Evolutionary conservation across 441 rosid species (phyloP).

Genomic region (Manihot esculenta): DNA sequence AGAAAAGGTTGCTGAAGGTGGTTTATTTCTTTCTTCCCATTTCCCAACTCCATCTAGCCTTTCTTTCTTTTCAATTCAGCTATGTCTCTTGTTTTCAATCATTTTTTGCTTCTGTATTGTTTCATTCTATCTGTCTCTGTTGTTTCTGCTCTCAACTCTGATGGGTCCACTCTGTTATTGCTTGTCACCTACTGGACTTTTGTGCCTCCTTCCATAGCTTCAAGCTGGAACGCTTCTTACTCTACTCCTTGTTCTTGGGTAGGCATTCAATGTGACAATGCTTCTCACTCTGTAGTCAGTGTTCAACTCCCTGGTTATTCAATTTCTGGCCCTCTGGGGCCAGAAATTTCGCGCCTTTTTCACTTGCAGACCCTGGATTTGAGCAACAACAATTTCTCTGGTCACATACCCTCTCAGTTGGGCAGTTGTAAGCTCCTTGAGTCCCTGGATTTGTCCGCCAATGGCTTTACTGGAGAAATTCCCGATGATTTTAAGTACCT

Average conservation of each 20-base stretch:
- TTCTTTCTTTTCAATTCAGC: neutral
- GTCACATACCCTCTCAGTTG: conserved; percentile 44
- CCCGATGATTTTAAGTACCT: conserved; percentile 42
- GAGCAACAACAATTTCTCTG: conserved; percentile 46
- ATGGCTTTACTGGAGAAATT: conserved; percentile 48
- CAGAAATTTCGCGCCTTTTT: conserved; percentile 50
- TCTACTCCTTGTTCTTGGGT: conserved; percentile 66
- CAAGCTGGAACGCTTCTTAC: conserved; percentile 58
- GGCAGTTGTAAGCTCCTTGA: conserved; percentile 47
- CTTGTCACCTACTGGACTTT: conserved; percentile 44
- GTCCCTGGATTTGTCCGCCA: conserved; percentile 51
- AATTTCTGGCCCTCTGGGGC: conserved; percentile 58
- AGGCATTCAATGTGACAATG: conserved; percentile 51
- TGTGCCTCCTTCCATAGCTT: conserved; percentile 42
- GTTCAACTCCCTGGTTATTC: conserved; percentile 42
- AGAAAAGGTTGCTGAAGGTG: too few relatives aligned
- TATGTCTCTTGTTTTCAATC: neutral
- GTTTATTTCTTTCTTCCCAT: neutral
- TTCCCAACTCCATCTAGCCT: neutral
- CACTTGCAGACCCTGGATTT: conserved; percentile 47
- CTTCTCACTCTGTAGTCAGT: conserved; percentile 28
- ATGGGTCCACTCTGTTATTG: conserved; percentile 52
- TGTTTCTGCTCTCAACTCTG: conserved; percentile 36
- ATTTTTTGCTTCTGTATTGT: neutral
- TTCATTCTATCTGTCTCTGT: neutral